phyloP scores from a whole-genome alignment of 768 basidiomycete genomes.

The Lactifluus echinatus region DNA sequence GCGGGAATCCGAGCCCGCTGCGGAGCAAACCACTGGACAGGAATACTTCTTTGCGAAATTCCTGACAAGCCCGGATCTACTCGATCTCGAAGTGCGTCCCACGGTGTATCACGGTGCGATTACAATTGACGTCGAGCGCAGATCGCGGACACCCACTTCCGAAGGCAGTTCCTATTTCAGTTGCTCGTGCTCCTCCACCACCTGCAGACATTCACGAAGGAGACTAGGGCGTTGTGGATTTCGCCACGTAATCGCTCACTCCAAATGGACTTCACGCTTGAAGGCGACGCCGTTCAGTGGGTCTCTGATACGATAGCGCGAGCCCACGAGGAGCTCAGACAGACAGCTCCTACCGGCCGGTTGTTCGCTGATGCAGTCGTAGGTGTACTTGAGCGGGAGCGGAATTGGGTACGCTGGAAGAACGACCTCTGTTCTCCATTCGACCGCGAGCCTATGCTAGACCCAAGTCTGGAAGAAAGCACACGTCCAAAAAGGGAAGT shows the following conservation, averaged over 20 bases:
- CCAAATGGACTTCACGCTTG: constrained; percentile 76
- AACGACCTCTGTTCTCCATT: constrained; percentile 73
- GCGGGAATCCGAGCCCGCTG: constrained; percentile 44
- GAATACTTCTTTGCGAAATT: constrained; percentile 95
- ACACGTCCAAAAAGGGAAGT: constrained; percentile 43
- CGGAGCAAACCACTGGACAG: constrained; percentile 39
- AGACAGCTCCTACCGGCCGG: constrained; percentile 71
- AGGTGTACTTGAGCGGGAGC: constrained; percentile 70
- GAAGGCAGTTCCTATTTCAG: constrained; percentile 88
- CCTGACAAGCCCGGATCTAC: constrained; percentile 76
- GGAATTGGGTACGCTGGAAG: constrained; percentile 90
- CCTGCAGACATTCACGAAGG: constrained; percentile 64
- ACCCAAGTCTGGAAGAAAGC: constrained; percentile 52
- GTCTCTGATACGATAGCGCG: constrained; percentile 61
- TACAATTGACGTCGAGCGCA: constrained; percentile 25
- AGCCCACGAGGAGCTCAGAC: constrained; percentile 46
- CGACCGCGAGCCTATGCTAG: constrained; percentile 56
- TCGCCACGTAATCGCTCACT: constrained; percentile 66
- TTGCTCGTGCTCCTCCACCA: constrained; percentile 70
- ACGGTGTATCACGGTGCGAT: not conserved
- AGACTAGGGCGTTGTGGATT: constrained; percentile 51
- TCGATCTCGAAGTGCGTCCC: constrained; percentile 71
- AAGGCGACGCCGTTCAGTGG: constrained; percentile 62
- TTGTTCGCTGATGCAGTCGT: constrained; percentile 66
- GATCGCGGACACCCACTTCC: constrained; percentile 88